Percentiles rank a stretch among this genome's conserved stretches.
Conservation (phyloP, 805 yeast species). For the Monosporozyma aerobia region DNA sequence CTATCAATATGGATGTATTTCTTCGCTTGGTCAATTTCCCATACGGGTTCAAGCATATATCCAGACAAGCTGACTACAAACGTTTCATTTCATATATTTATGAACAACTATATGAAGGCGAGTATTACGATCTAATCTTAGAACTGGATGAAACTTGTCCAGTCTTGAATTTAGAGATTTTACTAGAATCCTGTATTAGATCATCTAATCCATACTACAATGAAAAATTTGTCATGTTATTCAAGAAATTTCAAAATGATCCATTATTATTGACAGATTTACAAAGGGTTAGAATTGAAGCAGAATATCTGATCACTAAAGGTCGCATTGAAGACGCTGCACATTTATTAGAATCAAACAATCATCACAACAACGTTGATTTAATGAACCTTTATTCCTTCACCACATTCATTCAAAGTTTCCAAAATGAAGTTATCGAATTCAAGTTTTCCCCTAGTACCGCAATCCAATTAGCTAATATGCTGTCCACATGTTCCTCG, state of each 20-base stretch:
- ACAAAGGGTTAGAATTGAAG: slow-evolving; percentile 11
- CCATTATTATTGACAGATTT: slow-evolving; percentile 5
- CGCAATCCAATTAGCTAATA: not conserved
- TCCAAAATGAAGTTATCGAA: slow-evolving; percentile 5
- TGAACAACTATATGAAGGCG: slow-evolving; percentile 11
- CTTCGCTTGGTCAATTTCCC: slow-evolving; percentile 20
- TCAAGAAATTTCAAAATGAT: slow-evolving; percentile 11
- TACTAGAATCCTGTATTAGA: slow-evolving; percentile 21
- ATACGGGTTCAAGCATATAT: slow-evolving; percentile 20
- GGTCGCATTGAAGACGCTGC: slow-evolving; percentile 18
- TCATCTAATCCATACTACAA: slow-evolving; percentile 12
- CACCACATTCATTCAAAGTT: slow-evolving; percentile 19
- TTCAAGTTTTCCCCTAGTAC: slow-evolving; percentile 9
- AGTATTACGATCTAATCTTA: slow-evolving; percentile 13
- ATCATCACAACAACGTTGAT: slow-evolving; percentile 9
- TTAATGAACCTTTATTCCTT: slow-evolving; percentile 18
- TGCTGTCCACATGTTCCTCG: not conserved
- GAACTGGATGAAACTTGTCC: slow-evolving; percentile 21
- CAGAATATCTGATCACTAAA: slow-evolving; percentile 17
- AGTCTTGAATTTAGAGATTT: slow-evolving; percentile 15
- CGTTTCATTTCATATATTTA: slow-evolving; percentile 17
- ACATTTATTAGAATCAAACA: slow-evolving; percentile 5
- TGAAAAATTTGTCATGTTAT: slow-evolving; percentile 11
- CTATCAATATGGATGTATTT: slow-evolving; percentile 4
- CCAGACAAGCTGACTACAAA: slow-evolving; percentile 23